Evolutionary conservation across 1,284 basidiomycete species (phyloP).

Genomic region (Termitomyces sp.): DNA sequence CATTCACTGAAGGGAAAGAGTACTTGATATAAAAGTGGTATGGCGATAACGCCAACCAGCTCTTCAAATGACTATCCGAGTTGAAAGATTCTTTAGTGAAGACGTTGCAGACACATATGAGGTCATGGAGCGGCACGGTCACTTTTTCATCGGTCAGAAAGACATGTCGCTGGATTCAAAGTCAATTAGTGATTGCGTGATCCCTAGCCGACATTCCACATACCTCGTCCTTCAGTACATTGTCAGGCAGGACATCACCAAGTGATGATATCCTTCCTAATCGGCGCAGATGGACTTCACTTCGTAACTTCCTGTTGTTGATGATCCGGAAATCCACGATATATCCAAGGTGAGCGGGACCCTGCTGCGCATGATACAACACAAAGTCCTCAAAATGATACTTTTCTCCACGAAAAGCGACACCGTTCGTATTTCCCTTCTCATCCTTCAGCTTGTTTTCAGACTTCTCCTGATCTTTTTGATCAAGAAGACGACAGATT

Average conservation of each 20-base stretch:
- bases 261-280: conserved; percentile 29
- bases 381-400: conserved; percentile 57
- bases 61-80: conserved; percentile 24
- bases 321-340: conserved; percentile 23
- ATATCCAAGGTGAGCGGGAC: conserved; percentile 37
- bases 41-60: conserved; percentile 49
- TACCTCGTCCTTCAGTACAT: conserved; percentile 31
- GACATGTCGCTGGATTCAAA: conserved; percentile 41
- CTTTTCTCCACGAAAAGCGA: conserved; percentile 35
- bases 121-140: conserved; percentile 27
- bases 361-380: conserved; percentile 35
- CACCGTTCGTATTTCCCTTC: conserved; percentile 28
- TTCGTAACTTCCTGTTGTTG: conserved; percentile 8
- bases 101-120: conserved; percentile 48
- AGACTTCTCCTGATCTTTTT: conserved; percentile 23
- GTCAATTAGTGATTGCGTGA: not conserved
- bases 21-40: conserved; percentile 54
- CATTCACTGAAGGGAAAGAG: conserved; percentile 37
- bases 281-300: conserved; percentile 23
- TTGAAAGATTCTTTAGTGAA: conserved; percentile 27
- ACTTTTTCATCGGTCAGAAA: conserved; percentile 46
- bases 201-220: conserved; percentile 3
- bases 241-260: conserved; percentile 21
- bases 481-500: conserved; percentile 33
- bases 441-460: conserved; percentile 23